Percentiles rank a stretch among this genome's conserved stretches.
phyloP scores from a whole-genome alignment of 2,329 filamentous ascomycete genomes.

The Berkeleyomyces rouxiae region DNA sequence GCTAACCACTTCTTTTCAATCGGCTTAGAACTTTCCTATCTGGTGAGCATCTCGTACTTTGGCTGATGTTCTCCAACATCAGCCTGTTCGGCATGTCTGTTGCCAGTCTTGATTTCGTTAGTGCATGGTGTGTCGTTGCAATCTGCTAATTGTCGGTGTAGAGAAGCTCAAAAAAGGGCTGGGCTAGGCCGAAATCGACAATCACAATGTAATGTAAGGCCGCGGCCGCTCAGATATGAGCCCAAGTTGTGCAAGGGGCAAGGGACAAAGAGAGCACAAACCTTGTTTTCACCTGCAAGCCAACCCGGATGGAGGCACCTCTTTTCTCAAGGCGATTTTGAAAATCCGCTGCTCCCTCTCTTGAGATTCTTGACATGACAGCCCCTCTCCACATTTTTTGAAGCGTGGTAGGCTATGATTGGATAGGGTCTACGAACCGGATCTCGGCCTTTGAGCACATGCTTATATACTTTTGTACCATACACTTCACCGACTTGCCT shows the following conservation, averaged over 20 bases:
- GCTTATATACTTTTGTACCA: too few relatives aligned
- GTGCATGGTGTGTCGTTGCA: too few relatives aligned
- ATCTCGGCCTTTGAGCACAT: neutral
- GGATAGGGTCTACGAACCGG: neutral
- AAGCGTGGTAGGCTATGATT: neutral
- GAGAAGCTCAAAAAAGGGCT: neutral
- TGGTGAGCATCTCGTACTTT: too few relatives aligned
- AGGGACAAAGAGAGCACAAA: neutral
- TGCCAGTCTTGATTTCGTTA: too few relatives aligned
- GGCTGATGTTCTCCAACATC: too few relatives aligned
- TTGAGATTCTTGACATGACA: neutral
- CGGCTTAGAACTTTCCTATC: too few relatives aligned
- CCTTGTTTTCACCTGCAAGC: neutral
- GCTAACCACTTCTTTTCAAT: too few relatives aligned
- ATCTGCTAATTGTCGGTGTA: too few relatives aligned
- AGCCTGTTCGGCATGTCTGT: too few relatives aligned
- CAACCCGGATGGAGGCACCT: neutral
- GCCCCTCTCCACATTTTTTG: neutral
- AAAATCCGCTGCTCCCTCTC: neutral
- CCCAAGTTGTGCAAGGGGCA: conserved; percentile 1
- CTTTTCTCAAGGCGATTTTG: neutral
- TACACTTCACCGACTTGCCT: too few relatives aligned
- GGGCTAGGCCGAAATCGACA: conserved; percentile 2
- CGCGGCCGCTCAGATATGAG: neutral
- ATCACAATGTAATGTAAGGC: neutral